Percentiles rank a stretch among this genome's conserved stretches.
Conservation (phyloP, 352 stramenopile species). For the Phytophthora agathidicida region DNA sequence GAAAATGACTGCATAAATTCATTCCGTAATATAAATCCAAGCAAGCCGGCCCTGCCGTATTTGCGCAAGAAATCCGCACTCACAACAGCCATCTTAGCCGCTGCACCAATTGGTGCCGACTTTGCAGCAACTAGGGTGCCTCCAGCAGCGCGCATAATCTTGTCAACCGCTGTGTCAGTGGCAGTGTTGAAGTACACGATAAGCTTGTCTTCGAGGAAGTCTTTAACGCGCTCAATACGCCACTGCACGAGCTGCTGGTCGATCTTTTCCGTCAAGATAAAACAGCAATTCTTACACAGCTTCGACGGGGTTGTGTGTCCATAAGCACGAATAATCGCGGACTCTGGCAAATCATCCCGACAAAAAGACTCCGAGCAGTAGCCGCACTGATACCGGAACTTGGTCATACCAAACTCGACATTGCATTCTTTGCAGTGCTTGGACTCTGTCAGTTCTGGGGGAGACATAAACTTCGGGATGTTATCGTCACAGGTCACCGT, state of each 20-base stretch:
- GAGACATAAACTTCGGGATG: constrained; percentile 49
- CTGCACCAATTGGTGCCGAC: constrained; percentile 78
- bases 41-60: constrained; percentile 75
- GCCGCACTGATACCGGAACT: constrained; percentile 85
- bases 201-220: constrained; percentile 72
- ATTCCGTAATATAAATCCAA: constrained; percentile 87
- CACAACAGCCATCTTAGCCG: constrained; percentile 84
- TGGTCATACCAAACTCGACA: constrained; percentile 79
- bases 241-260: constrained; percentile 82
- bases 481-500: constrained; percentile 70
- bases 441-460: constrained; percentile 63
- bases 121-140: constrained; percentile 81
- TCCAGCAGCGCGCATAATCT: constrained; percentile 81
- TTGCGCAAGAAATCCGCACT: constrained; percentile 88
- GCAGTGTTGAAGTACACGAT: constrained; percentile 80
- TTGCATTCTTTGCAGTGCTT: constrained; percentile 77
- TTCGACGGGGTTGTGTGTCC: constrained; percentile 63
- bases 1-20: constrained; percentile 91
- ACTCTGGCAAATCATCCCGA: constrained; percentile 66
- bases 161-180: constrained; percentile 85
- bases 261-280: constrained; percentile 76
- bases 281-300: constrained; percentile 75
- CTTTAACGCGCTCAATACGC: constrained; percentile 79
- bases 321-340: constrained; percentile 69
- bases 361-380: constrained; percentile 86